Percentiles rank a stretch among this genome's conserved stretches.
Conservation (phyloP, 495 filamentous ascomycete species). For the Thermochaetoides thermophila region DNA sequence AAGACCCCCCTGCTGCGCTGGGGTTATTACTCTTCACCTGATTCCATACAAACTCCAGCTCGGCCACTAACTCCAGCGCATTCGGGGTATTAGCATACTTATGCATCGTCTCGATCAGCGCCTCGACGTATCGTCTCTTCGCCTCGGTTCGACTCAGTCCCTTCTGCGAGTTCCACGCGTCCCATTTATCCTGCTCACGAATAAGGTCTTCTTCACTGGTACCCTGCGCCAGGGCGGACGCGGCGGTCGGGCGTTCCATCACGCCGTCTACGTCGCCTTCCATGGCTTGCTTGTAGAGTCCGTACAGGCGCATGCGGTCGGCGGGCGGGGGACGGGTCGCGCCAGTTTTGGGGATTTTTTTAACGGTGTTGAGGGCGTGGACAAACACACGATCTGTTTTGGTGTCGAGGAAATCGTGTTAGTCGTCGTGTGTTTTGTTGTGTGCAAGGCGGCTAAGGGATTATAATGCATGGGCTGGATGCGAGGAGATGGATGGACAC, state of each 20-base stretch:
- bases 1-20: slow-evolving; percentile 41
- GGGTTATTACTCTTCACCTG: slow-evolving; percentile 78
- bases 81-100: slow-evolving; percentile 75
- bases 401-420: slow-evolving; percentile 1
- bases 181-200: slow-evolving; percentile 53
- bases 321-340: slow-evolving; percentile 70
- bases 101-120: slow-evolving; percentile 93
- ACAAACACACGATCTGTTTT: slow-evolving; percentile 84
- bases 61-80: slow-evolving; percentile 73
- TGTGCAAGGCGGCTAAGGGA: too few species aligned
- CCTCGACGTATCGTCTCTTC: slow-evolving; percentile 84
- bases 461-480: too few species aligned
- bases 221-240: not conserved
- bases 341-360: slow-evolving; percentile 88
- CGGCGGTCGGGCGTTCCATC: slow-evolving; percentile 62
- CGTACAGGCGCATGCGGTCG: slow-evolving; percentile 84
- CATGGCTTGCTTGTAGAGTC: slow-evolving; percentile 97
- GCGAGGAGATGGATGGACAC: too few species aligned
- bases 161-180: slow-evolving; percentile 82
- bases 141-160: slow-evolving; percentile 77
- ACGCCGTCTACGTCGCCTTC: slow-evolving; percentile 90
- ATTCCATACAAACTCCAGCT: slow-evolving; percentile 97
- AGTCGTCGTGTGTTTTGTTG: too few species aligned
- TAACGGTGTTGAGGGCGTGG: slow-evolving; percentile 95
- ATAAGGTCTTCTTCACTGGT: slow-evolving; percentile 29